Base-by-base conservation (phyloP, 1,139 yeast species). In the Maudiozyma humilis region DNA sequence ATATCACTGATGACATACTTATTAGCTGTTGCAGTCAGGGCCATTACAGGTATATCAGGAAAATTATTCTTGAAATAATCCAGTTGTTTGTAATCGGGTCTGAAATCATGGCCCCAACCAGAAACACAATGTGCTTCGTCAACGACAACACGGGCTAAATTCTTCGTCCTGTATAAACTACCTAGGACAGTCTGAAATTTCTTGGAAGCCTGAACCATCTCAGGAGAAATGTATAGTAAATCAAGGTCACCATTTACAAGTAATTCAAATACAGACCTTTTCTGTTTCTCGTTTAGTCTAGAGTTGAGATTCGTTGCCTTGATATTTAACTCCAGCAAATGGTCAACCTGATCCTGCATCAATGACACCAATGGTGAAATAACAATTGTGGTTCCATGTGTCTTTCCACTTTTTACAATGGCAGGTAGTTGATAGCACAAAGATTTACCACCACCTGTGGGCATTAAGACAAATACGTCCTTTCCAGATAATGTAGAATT, bases 111-210 rank as follows among this genome's bases (percentile, higher is more conserved):
- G 14, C 99, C 99, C 99, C 99, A 93, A 13, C 94, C 83, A 47
- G 96, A 86, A 43, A 91, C 94, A 72, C 99, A 93, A 65, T 93
- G 99, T 0, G 98, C 98, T 60, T 93, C 99, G 65, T 93, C 99
- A 41, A 93, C 88, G 13, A 93, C 96, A 31, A 93, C 75, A 44
- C 97, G 70, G 0, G 96, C 95, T 38, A 91, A 67, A 53, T 70
- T 67, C 5, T 72, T 67, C 27, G 70, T 71, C 4, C 71, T 68
- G 60, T 83, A 72, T 15, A 91, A 67, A 41, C 65, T 70, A 15
- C 71, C 67, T 42, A 91, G 78, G 1, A 81, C 80, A 44, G 69
- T 71, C 57, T 78, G 83, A 42, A 91, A 79, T 55, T 79, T 78
- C 6, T 67, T 72, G 32, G 94, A 86, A 4, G 82, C 79, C 56